Evolutionary conservation across 176 grass and related monocot species (phyloP).

Genomic region (Avena sativa): DNA sequence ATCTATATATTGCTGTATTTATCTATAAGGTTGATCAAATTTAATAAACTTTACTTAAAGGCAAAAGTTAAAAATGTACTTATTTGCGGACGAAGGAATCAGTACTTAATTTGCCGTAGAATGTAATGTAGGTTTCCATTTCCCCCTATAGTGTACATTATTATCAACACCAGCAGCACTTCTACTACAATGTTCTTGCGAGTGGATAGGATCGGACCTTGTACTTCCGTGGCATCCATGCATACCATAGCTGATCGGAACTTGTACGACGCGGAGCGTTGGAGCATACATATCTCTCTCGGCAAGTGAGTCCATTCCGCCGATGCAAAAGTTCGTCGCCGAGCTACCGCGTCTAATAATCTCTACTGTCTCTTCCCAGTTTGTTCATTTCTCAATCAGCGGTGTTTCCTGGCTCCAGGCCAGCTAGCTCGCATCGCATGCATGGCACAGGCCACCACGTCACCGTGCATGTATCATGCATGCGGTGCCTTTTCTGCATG

Average conservation of each 20-base stretch:
- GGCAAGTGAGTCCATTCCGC: background rate
- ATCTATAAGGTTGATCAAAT: too few relatives aligned
- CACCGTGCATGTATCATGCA: constrained; percentile 16
- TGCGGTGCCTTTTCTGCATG: background rate
- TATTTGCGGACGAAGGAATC: too few relatives aligned
- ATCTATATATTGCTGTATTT: too few relatives aligned
- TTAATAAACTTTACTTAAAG: too few relatives aligned
- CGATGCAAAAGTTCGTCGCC: constrained; percentile 14
- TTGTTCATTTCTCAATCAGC: constrained; percentile 7
- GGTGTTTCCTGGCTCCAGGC: constrained; percentile 15
- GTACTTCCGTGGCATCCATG: background rate
- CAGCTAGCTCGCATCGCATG: background rate
- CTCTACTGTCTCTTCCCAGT: background rate
- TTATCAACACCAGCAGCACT: too few relatives aligned
- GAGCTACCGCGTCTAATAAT: background rate
- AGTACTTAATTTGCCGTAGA: too few relatives aligned
- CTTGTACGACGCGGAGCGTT: background rate
- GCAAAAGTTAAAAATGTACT: too few relatives aligned
- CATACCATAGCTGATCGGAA: background rate
- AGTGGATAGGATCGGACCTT: background rate
- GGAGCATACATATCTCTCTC: background rate
- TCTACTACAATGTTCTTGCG: background rate
- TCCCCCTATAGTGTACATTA: too few relatives aligned
- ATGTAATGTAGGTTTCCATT: too few relatives aligned
- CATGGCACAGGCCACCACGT: background rate